phyloP scores from a whole-genome alignment of 495 filamentous ascomycete genomes.

The Rhypophila decipiens region DNA sequence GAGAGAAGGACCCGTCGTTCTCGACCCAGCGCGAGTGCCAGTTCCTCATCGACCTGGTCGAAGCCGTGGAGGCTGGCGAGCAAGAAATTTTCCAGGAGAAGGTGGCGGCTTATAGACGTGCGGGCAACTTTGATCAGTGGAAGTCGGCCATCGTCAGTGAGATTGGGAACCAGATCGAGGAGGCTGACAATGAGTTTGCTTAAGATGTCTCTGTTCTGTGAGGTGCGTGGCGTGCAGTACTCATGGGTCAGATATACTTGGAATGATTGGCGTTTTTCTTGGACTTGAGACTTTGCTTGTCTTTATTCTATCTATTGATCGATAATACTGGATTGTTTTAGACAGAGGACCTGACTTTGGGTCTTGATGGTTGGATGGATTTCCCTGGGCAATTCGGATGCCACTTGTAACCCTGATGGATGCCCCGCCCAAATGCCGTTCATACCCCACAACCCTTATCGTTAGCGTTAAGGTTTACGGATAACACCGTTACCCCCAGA shows the following conservation, averaged over 20 bases:
- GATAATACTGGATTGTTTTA: too few species aligned
- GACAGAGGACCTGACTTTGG: too few species aligned
- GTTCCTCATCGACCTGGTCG: slow-evolving; percentile 65
- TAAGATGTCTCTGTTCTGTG: slow-evolving; percentile 16
- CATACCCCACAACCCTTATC: slow-evolving; percentile 17
- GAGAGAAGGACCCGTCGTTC: slow-evolving; percentile 75
- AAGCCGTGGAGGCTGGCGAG: slow-evolving; percentile 64
- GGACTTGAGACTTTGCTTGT: not conserved
- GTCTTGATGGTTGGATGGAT: too few species aligned
- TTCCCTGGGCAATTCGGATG: too few species aligned
- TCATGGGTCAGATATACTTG: too few species aligned
- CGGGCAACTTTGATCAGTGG: slow-evolving; percentile 92
- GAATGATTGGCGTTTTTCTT: not conserved
- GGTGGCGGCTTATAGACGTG: slow-evolving; percentile 78
- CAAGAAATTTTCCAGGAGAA: slow-evolving; percentile 79
- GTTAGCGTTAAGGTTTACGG: slow-evolving; percentile 10
- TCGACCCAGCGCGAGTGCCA: slow-evolving; percentile 68
- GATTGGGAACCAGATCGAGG: slow-evolving; percentile 76
- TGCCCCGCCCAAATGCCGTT: not conserved
- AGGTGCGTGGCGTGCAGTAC: not conserved
- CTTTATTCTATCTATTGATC: not conserved
- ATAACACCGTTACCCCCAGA: slow-evolving; percentile 22
- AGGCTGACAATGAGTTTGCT: slow-evolving; percentile 56
- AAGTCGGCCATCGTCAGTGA: slow-evolving; percentile 80
- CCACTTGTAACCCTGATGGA: not conserved